phyloP scores from a whole-genome alignment of 2,329 filamentous ascomycete genomes.

The Alternaria triticimaculans region DNA sequence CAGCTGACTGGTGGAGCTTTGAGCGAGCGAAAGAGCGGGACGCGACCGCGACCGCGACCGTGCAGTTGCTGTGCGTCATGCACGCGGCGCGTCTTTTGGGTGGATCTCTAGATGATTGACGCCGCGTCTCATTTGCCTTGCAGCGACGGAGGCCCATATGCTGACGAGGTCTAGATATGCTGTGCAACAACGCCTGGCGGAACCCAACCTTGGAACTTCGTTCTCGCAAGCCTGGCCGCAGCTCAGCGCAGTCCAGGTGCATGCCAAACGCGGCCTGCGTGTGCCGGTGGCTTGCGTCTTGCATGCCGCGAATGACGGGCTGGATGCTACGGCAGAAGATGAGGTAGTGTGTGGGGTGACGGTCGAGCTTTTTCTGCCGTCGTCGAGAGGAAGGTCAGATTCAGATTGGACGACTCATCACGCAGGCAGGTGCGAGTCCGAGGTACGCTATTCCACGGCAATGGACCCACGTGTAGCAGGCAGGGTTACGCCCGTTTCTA shows the following conservation, averaged over 20 bases:
- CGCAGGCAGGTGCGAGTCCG: conserved; percentile 4
- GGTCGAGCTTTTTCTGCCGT: not conserved
- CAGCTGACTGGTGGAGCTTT: conserved; percentile 24
- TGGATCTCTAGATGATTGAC: conserved; percentile 6
- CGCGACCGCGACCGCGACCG: conserved; percentile 14
- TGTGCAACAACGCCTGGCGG: conserved; percentile 31
- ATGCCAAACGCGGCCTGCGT: conserved; percentile 15
- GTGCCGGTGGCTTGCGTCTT: conserved; percentile 20
- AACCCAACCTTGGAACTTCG: conserved; percentile 16
- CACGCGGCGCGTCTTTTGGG: conserved; percentile 10
- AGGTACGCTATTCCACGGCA: conserved; percentile 15
- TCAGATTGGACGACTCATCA: conserved; percentile 8
- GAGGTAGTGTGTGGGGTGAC: conserved; percentile 9
- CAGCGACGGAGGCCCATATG: conserved; percentile 3
- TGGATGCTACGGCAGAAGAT: conserved; percentile 11
- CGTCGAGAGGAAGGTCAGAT: not conserved
- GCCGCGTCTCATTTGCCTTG: conserved; percentile 11
- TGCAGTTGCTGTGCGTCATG: conserved; percentile 33
- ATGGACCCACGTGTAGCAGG: conserved; percentile 24
- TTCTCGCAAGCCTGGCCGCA: conserved; percentile 20
- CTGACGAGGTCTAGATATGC: conserved; percentile 12
- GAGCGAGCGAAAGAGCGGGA: conserved; percentile 5
- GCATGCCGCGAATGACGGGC: conserved; percentile 10
- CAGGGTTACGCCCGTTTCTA: conserved; percentile 16
- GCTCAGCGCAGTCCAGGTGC: conserved; percentile 7